These are phyloP conservation scores for Pseudogymnoascus sp. DNA, from an alignment of 2,329 filamentous ascomycete genomes.

Conservation along the genomic window DNA sequence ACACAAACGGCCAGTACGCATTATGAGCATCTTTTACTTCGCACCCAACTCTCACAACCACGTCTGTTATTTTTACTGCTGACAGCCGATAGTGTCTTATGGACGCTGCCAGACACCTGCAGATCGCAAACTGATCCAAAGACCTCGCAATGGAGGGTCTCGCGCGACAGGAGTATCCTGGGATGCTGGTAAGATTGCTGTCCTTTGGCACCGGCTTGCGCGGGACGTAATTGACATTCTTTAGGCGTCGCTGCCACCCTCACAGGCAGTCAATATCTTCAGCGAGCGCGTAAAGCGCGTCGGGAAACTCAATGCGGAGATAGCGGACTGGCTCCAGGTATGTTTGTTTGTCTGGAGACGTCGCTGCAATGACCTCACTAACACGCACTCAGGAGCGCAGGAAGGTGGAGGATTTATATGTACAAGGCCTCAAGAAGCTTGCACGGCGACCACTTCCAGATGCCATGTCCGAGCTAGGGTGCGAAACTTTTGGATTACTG, in stretches of 20 bases:
- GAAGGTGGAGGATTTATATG: slow-evolving; percentile 85
- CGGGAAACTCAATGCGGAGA: slow-evolving; percentile 74
- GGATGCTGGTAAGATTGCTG: slow-evolving; percentile 71
- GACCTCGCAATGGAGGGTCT: slow-evolving; percentile 58
- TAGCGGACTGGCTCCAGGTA: slow-evolving; percentile 97
- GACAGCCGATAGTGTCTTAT: slow-evolving; percentile 5
- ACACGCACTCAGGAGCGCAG: slow-evolving; percentile 66
- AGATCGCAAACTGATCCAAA: slow-evolving; percentile 4
- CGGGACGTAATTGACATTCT: slow-evolving; percentile 19
- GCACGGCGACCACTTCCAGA: slow-evolving; percentile 67
- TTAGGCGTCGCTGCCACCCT: slow-evolving; percentile 72
- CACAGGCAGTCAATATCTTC: slow-evolving; percentile 71
- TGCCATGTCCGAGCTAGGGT: slow-evolving; percentile 78
- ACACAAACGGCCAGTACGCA: slow-evolving; percentile 1
- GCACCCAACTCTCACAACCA: not conserved
- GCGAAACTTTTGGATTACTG: slow-evolving; percentile 30
- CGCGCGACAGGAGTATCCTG: slow-evolving; percentile 83
- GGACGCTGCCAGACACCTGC: not conserved
- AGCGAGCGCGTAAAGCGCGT: slow-evolving; percentile 85
- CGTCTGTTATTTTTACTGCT: not conserved
- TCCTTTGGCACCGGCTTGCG: slow-evolving; percentile 13
- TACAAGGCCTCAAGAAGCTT: slow-evolving; percentile 71
- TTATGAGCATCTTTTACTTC: not conserved
- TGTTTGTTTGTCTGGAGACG: not conserved
- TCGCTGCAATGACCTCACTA: slow-evolving; percentile 15